These are phyloP conservation scores for Pythium scleroteichum DNA, from an alignment of 352 stramenopile genomes.

Conservation along the genomic window DNA sequence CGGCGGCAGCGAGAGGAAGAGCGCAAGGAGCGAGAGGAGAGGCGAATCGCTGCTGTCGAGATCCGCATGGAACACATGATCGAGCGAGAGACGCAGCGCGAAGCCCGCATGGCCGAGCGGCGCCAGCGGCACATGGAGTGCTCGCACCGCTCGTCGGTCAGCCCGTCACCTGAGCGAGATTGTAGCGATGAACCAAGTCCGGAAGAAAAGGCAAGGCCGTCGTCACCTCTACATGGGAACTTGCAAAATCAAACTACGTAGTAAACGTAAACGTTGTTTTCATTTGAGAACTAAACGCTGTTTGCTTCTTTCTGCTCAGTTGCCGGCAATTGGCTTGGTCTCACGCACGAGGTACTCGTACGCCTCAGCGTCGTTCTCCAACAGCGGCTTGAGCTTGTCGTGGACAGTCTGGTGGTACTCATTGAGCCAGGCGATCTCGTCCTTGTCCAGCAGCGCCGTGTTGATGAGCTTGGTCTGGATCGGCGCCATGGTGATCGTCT, in stretches of 20 bases:
- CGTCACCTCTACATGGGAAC: too few relatives aligned
- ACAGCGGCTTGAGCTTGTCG: constrained; percentile 89
- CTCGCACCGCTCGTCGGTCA: constrained; percentile 41
- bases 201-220: not conserved
- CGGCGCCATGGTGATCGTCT: constrained; percentile 97
- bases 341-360: constrained; percentile 79
- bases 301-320: constrained; percentile 11
- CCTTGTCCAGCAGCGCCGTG: constrained; percentile 82
- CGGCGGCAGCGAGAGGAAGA: constrained; percentile 49
- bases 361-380: constrained; percentile 64
- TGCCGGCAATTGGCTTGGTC: constrained; percentile 55
- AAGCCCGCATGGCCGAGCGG: constrained; percentile 43
- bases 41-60: constrained; percentile 44
- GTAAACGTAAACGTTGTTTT: too few relatives aligned
- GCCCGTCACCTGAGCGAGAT: constrained; percentile 34
- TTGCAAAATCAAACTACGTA: too few relatives aligned
- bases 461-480: constrained; percentile 99
- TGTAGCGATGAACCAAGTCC: not conserved
- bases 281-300: not conserved
- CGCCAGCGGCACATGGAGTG: constrained; percentile 26
- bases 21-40: constrained; percentile 50
- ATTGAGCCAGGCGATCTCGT: constrained; percentile 96
- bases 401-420: constrained; percentile 92
- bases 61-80: constrained; percentile 52
- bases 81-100: constrained; percentile 46